Base-by-base conservation (phyloP, 371 early-diverging fungal species). In the Homolaphlyctis polyrhiza region DNA sequence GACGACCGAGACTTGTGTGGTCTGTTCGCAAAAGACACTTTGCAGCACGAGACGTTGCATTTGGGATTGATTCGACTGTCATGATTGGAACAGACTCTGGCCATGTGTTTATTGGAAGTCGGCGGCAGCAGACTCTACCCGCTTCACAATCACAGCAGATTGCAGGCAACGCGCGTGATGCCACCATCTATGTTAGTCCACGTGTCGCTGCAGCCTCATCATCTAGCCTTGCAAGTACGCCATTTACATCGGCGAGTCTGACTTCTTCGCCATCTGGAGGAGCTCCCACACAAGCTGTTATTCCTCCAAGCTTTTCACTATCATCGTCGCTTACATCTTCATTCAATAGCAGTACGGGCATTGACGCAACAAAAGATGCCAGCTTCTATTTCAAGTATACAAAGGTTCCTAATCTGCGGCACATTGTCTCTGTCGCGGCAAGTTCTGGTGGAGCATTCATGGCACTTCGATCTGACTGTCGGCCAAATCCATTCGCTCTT, bases 51-150 rank as follows among this genome's bases (percentile, higher is more conserved):
- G 74, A 76, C 63, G 71, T 73, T 21, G 68, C 70, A 1, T 63
- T 79, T 21, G 77, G 77, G 18, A 70, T 76, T 48, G 76, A 79
- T 57, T 70, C 71, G 4, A 66, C 65, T n/a, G 35, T 79, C 13
- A 35, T 79, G 27, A 61, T 79, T 32, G 21, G 49, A 1, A 79
- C 80, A n/a, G 61, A 59, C 6, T 57, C 57, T 32, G 75, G 80
- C 1, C 72, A 71, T 64, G 77, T 71, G 13, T 79, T 64, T 60
- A 18, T 66, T 5, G 79, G 75, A 33, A 50, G 49, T 18, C 43
- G 68, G 68, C 68, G 47, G 48, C 30, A 18, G 3, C 23, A 27
- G 6, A 8, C 39, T 18, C 39, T 11, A 18, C 39, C 39, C 8
- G 52, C 52, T n/a, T 32, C 25, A n/a, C 39, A 39, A 39, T 18